phyloP scores from a whole-genome alignment of 768 basidiomycete genomes.

The Cyclocybe cylindracea region DNA sequence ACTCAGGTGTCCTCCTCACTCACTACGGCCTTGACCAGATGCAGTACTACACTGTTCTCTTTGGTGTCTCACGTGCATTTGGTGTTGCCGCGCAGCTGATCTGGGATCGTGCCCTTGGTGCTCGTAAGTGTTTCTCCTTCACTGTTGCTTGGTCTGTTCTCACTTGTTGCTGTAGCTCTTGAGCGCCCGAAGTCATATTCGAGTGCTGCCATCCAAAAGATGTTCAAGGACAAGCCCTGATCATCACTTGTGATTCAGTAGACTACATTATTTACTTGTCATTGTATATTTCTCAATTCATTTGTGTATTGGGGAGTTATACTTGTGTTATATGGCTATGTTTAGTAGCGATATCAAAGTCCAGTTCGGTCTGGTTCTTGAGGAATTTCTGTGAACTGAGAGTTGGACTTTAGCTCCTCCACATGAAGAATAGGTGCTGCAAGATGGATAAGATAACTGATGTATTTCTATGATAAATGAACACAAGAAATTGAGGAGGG shows the following conservation, averaged over 20 bases:
- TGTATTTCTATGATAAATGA: no score
- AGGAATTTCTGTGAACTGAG: constrained; percentile 31
- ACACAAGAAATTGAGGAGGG: no score
- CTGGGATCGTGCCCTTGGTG: constrained; percentile 92
- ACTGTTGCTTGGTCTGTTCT: background rate
- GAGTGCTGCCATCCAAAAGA: constrained; percentile 73
- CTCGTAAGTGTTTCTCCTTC: constrained; percentile 55
- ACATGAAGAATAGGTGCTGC: no score
- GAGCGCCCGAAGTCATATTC: constrained; percentile 94
- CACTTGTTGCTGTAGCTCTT: constrained; percentile 48
- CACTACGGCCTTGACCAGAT: constrained; percentile 88
- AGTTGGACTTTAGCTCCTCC: no score
- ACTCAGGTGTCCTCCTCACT: constrained; percentile 87
- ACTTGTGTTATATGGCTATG: background rate
- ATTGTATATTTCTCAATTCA: no score
- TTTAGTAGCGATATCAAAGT: constrained; percentile 30
- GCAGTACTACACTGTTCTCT: constrained; percentile 97
- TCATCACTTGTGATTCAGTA: background rate
- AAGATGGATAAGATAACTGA: no score
- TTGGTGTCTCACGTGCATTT: constrained; percentile 94
- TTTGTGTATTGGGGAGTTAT: no score
- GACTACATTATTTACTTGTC: background rate
- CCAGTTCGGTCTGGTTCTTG: constrained; percentile 26
- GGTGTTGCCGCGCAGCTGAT: constrained; percentile 88
- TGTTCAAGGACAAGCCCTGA: constrained; percentile 63